Conservation (phyloP, 148 eudicot species). For the Heliamphora exappendiculata region DNA sequence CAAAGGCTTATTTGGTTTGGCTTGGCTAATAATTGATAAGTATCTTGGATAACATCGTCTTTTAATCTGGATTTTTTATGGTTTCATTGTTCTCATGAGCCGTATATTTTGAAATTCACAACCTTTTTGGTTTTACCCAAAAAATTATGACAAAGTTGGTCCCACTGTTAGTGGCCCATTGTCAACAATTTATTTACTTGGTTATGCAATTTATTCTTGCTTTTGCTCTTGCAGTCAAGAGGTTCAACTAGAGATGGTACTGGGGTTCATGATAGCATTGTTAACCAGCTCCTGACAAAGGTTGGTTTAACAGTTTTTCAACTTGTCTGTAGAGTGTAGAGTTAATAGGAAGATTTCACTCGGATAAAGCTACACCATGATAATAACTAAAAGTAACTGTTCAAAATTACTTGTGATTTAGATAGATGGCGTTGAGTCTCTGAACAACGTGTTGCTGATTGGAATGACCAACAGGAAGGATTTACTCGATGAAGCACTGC, state of each 20-base stretch:
- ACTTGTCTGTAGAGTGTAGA: constrained; percentile 6
- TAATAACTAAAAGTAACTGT: constrained; percentile 9
- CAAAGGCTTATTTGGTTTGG: too few species aligned
- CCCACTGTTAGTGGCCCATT: neutral
- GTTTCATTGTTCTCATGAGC: neutral
- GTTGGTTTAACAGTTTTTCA: constrained; percentile 30
- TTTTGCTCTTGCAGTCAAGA: constrained; percentile 56
- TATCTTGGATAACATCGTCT: neutral
- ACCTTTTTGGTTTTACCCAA: neutral
- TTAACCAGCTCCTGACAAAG: constrained; percentile 96
- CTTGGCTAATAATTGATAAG: neutral
- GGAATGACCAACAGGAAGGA: constrained; percentile 99
- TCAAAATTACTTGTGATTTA: constrained; percentile 20
- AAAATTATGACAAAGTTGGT: neutral
- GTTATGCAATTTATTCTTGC: constrained; percentile 10
- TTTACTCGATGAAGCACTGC: constrained; percentile 97
- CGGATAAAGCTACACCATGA: neutral
- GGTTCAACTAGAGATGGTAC: constrained; percentile 99
- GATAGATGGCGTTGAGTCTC: constrained; percentile 99
- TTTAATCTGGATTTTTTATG: neutral
- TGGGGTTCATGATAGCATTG: constrained; percentile 98
- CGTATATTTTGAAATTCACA: neutral
- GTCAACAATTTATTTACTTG: neutral
- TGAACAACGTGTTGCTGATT: constrained; percentile 91
- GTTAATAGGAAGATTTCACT: constrained; percentile 1